Evolutionary conservation across 352 stramenopile genomes (phyloP).

Genomic region (Phytophthora podocarpi): DNA sequence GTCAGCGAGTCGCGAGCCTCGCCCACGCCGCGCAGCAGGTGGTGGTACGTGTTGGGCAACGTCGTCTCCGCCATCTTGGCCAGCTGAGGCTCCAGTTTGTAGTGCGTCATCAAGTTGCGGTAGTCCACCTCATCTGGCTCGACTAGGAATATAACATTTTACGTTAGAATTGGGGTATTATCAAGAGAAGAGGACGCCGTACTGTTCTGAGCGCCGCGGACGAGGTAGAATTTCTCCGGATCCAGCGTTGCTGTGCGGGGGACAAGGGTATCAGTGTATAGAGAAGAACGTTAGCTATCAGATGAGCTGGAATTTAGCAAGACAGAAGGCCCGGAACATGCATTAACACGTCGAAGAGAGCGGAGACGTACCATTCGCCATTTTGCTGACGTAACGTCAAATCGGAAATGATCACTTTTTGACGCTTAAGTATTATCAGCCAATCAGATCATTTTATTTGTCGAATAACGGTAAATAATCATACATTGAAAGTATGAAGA

Average conservation of each 20-base stretch:
- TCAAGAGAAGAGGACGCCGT: constrained; percentile 17
- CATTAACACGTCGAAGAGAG: not conserved
- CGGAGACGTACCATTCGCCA: constrained; percentile 25
- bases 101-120: constrained; percentile 65
- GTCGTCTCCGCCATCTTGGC: constrained; percentile 62
- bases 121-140: constrained; percentile 66
- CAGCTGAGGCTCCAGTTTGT: constrained; percentile 66
- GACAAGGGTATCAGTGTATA: constrained; percentile 7
- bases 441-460: no score
- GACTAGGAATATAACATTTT: constrained; percentile 39
- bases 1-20: constrained; percentile 46
- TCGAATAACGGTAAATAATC: no score
- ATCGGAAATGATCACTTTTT: no score
- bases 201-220: constrained; percentile 66
- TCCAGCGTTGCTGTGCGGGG: constrained; percentile 30
- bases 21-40: constrained; percentile 73
- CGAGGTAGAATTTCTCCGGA: constrained; percentile 61
- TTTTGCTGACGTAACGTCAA: not conserved
- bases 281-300: not conserved
- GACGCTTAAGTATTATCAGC: no score
- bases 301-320: not conserved
- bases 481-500: no score
- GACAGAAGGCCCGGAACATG: not conserved
- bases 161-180: constrained; percentile 1
- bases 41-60: constrained; percentile 73